phyloP scores from a whole-genome alignment of 108 stramenopile species.

The Fistulifera pelliculosa region DNA sequence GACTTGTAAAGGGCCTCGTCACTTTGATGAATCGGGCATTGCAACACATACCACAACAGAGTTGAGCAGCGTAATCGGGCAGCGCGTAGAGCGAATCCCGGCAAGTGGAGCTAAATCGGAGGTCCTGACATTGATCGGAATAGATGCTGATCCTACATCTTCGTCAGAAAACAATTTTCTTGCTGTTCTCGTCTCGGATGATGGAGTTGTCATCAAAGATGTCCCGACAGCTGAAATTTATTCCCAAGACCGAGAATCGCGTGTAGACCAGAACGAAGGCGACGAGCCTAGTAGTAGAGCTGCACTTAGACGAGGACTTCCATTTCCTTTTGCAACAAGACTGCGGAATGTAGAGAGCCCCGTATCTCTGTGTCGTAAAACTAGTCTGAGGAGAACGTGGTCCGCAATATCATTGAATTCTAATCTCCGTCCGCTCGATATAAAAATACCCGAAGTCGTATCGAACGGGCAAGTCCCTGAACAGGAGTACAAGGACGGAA shows the following conservation, averaged over 20 bases:
- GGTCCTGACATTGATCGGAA: too few species aligned
- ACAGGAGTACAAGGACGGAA: too few species aligned
- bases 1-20: too few species aligned
- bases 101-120: conserved; percentile 1
- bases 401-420: conserved; percentile 31
- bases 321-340: conserved; percentile 11
- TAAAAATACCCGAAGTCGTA: background rate
- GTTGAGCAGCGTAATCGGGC: background rate
- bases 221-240: conserved; percentile 10
- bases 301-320: conserved; percentile 5
- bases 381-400: conserved; percentile 30
- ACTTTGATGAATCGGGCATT: background rate
- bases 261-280: background rate
- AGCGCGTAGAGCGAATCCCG: background rate
- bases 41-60: conserved; percentile 4
- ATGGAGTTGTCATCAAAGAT: conserved; percentile 14
- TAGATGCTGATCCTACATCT: background rate
- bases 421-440: conserved; percentile 26
- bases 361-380: conserved; percentile 3
- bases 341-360: conserved; percentile 4
- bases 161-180: background rate
- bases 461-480: too few species aligned
- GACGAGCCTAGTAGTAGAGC: background rate
- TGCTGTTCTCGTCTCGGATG: conserved; percentile 14
- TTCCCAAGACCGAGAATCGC: background rate